These are phyloP conservation scores for Bolboschoenus planiculmis DNA, from an alignment of 176 grass and related monocot genomes.

Conservation along the genomic window DNA sequence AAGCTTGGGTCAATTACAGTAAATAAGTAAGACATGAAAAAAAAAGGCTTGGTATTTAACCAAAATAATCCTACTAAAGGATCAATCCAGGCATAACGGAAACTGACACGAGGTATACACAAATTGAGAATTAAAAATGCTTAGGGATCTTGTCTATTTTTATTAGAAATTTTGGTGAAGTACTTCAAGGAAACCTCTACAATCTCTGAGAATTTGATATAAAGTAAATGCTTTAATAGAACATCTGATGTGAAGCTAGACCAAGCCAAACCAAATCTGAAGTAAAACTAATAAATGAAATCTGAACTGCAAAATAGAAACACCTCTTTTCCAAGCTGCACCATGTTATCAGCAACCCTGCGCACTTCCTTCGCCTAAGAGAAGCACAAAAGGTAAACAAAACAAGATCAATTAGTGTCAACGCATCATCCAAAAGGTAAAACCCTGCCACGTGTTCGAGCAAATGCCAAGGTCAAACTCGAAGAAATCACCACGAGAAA, in stretches of 20 bases:
- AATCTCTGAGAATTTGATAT: neutral
- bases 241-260: neutral
- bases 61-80: neutral
- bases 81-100: neutral
- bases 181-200: neutral
- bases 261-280: neutral
- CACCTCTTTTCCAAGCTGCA: constrained; percentile 91
- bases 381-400: neutral
- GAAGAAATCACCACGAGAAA: neutral
- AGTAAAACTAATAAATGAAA: neutral
- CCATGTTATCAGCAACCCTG: constrained; percentile 88
- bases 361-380: constrained; percentile 92
- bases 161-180: neutral
- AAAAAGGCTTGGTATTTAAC: neutral
- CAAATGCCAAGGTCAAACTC: constrained; percentile 9
- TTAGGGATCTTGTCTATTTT: neutral
- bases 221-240: neutral
- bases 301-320: neutral
- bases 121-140: neutral
- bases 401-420: neutral
- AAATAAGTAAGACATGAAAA: neutral
- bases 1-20: neutral
- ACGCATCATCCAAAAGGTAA: neutral
- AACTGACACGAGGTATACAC: neutral
- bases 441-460: neutral